Evolutionary conservation across 495 filamentous ascomycete species (phyloP), one percentile per base, ranked within the genome.

Genomic region (Trichoderma asperelloides): DNA sequence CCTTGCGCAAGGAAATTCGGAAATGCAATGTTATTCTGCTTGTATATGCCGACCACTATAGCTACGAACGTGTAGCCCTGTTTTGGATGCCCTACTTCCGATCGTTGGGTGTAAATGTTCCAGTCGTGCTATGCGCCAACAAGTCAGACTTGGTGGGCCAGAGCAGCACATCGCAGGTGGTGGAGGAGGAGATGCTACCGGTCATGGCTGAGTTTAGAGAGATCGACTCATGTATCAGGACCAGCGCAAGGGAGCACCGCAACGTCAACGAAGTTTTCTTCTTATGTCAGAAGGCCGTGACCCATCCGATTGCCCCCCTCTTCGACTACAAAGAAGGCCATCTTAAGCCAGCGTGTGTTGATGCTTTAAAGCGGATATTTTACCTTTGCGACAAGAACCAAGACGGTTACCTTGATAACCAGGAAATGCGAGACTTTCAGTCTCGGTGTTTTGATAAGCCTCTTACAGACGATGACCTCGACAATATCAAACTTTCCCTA

Each of bases 151-250:
- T 97, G 43, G 85, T 85, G 9, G 82, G 82, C 21, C 70, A 73
- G 28, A 82, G 82, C 27, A 88, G 80, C 65, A 91, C 90, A 64
- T 80, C 89, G 0, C 89, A 96, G 74, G 89, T 97, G 15, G 84
- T 96, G 13, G 90, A 94, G 72, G 93, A 97, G 73, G 95, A 98
- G 79, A 98, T 98, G 96, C 80, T 98, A 64, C 96, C 95, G 3
- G 88, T 98, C 70, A 98, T 98, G 95, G 86, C 90, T 55, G 95
- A 98, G 76, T 98, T 98, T 81, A 95, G 97, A 75, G 95, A 98
- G 77, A 97, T 98, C 62, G 95, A 98, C 72, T 96, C 93, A 1
- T 97, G 95, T 76, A 97, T 98, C 74, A 86, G 95, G 63, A 91
- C 93, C 1, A 98, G 94, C 75, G 95, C 96, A 27, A 87, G 92